Conservation (phyloP, 2,329 filamentous ascomycete genomes). For the Aspergillus proliferans region DNA sequence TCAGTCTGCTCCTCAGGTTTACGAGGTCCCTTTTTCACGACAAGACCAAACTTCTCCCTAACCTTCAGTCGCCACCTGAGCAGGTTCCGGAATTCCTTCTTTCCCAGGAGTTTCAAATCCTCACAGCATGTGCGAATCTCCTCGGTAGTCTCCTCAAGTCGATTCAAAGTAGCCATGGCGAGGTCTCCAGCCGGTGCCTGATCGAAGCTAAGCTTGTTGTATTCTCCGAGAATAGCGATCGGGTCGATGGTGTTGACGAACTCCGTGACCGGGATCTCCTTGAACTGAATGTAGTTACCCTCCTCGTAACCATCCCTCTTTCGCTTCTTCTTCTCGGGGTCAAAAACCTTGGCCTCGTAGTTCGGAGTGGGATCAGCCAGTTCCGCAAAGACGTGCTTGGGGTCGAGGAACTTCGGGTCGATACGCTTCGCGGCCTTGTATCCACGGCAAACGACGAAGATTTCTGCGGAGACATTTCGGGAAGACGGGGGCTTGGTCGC, state of each 20-base stretch:
- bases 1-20: slow-evolving; percentile 50
- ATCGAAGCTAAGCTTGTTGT: slow-evolving; percentile 78
- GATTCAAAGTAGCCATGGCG: slow-evolving; percentile 76
- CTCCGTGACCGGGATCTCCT: slow-evolving; percentile 79
- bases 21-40: slow-evolving; percentile 60
- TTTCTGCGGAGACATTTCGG: slow-evolving; percentile 93
- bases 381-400: slow-evolving; percentile 85
- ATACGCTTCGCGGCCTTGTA: slow-evolving; percentile 93
- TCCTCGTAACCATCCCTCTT: slow-evolving; percentile 98
- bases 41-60: slow-evolving; percentile 82
- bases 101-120: slow-evolving; percentile 82
- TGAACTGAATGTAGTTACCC: slow-evolving; percentile 87
- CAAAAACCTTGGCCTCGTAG: slow-evolving; percentile 97
- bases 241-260: slow-evolving; percentile 93
- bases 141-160: slow-evolving; percentile 76
- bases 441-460: slow-evolving; percentile 93
- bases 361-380: slow-evolving; percentile 79
- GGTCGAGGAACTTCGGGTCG: slow-evolving; percentile 87
- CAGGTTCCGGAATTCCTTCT: slow-evolving; percentile 88
- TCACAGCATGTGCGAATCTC: slow-evolving; percentile 73
- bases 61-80: slow-evolving; percentile 86
- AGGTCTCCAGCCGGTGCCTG: slow-evolving; percentile 77
- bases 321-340: slow-evolving; percentile 93
- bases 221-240: slow-evolving; percentile 79
- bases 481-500: slow-evolving; percentile 96